These are phyloP conservation scores for Monilinia fructicola DNA, from an alignment of 2,329 filamentous ascomycete species.

Conservation along the genomic window DNA sequence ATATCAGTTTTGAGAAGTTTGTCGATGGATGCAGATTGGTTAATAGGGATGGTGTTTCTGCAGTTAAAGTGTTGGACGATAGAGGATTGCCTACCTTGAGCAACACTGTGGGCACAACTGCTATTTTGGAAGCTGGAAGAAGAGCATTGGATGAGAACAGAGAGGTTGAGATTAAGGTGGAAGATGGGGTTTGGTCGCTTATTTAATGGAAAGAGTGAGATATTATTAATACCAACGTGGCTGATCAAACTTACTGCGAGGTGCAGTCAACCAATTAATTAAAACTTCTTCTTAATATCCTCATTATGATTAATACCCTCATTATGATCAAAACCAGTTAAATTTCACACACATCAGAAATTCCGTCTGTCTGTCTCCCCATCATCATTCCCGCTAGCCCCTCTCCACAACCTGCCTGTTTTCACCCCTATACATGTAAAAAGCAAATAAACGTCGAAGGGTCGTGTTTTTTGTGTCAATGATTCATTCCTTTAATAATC, in stretches of 20 bases:
- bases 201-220: conserved; percentile 34
- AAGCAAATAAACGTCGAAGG: background rate
- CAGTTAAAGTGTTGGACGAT: conserved; percentile 73
- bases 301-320: background rate
- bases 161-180: conserved; percentile 70
- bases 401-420: background rate
- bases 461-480: no score
- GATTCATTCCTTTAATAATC: background rate
- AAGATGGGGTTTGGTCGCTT: conserved; percentile 67
- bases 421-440: no score
- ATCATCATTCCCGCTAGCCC: background rate
- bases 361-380: background rate
- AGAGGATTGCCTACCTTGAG: conserved; percentile 79
- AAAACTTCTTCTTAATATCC: background rate
- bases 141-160: conserved; percentile 80
- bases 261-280: conserved; percentile 3
- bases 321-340: background rate
- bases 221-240: background rate
- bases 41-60: conserved; percentile 71
- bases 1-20: conserved; percentile 94
- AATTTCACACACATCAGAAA: background rate
- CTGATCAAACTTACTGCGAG: background rate
- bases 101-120: conserved; percentile 89
- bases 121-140: conserved; percentile 84
- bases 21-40: conserved; percentile 80